Conservation (phyloP, 345 rosid genomes). For the Angophora floribunda region DNA sequence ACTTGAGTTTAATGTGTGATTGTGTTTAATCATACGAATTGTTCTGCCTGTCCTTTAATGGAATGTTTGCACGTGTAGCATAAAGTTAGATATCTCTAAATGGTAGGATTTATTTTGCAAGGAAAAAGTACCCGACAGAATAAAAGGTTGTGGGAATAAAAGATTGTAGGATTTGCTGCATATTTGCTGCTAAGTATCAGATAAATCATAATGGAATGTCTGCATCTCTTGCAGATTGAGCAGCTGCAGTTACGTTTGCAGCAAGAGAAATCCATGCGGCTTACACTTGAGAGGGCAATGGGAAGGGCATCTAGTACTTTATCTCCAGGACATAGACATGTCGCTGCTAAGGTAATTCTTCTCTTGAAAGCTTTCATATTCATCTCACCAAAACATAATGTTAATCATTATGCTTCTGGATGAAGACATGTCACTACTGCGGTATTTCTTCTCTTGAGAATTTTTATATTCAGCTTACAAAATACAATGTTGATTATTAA, state of each 20-base stretch:
- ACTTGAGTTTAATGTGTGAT: background rate
- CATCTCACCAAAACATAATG: background rate
- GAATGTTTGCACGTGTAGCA: background rate
- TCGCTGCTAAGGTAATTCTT: constrained; percentile 48
- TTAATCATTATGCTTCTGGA: background rate
- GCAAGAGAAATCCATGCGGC: constrained; percentile 74
- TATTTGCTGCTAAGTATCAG: background rate
- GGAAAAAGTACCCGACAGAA: background rate
- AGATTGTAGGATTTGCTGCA: background rate
- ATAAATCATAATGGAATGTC: background rate
- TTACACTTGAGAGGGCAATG: constrained; percentile 76
- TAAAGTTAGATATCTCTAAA: background rate
- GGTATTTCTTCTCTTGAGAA: background rate
- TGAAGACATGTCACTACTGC: background rate
- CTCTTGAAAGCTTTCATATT: background rate
- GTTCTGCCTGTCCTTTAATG: background rate
- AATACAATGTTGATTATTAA: background rate
- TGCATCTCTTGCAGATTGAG: constrained; percentile 43
- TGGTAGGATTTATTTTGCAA: background rate
- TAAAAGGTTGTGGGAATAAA: background rate
- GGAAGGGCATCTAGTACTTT: constrained; percentile 81
- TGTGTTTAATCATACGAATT: background rate
- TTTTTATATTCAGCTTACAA: background rate
- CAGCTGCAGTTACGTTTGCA: constrained; percentile 70
- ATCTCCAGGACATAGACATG: constrained; percentile 93